Evolutionary conservation across 225 moss, liverwort and hornwort genomes (phyloP).

Genomic region (Sphagnum tenellum): DNA sequence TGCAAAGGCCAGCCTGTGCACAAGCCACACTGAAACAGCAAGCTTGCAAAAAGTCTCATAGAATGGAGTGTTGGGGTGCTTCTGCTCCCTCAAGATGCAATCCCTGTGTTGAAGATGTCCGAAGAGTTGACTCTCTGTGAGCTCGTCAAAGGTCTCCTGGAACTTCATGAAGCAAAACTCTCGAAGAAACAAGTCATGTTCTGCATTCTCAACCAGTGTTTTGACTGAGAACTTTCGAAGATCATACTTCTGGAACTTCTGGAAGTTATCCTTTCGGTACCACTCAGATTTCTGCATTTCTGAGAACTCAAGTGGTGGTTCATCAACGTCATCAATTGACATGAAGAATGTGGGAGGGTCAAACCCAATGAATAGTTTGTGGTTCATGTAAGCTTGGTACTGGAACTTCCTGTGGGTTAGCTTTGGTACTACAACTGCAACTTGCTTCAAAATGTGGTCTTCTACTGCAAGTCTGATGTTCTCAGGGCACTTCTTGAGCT

Average conservation of each 20-base stretch:
- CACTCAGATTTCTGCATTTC: not conserved
- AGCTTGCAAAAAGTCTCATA: constrained; percentile 17
- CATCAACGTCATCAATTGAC: too few species aligned
- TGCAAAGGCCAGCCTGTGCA: constrained; percentile 14
- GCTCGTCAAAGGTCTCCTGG: not conserved
- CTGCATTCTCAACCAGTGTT: not conserved
- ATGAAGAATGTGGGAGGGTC: not conserved
- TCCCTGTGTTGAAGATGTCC: not conserved
- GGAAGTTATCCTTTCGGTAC: not conserved
- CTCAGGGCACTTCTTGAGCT: not conserved
- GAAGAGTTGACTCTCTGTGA: not conserved
- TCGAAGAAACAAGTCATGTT: constrained; percentile 4
- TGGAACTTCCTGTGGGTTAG: constrained; percentile 11
- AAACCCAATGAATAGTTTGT: constrained; percentile 1
- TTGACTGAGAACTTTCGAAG: constrained; percentile 12
- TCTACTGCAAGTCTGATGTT: too few species aligned
- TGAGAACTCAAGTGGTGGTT: not conserved
- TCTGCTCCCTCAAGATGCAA: not conserved
- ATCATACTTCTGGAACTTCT: constrained; percentile 14
- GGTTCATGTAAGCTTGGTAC: constrained; percentile 14
- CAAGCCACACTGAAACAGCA: constrained; percentile 18
- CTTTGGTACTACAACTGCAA: constrained; percentile 9
- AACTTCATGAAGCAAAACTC: constrained; percentile 11
- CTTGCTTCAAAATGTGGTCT: too few species aligned
- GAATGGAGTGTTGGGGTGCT: constrained; percentile 7